Evolutionary conservation across 208 protist species (phyloP).

Genomic region (Acanthamoeba triangularis): DNA sequence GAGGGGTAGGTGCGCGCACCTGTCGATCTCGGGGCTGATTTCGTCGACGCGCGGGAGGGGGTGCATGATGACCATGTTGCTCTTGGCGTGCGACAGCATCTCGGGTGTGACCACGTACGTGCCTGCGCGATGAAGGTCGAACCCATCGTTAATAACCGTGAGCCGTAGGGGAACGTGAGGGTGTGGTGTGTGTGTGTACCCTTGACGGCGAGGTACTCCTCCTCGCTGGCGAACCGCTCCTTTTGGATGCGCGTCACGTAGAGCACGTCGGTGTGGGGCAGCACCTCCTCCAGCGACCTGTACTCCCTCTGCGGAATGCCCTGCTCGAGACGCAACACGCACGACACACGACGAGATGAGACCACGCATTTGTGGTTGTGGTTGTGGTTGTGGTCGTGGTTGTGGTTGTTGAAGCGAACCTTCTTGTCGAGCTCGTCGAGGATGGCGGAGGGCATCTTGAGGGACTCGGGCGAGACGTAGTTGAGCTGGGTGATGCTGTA

Average conservation of each 20-base stretch:
- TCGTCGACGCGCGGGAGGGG: conserved; percentile 98
- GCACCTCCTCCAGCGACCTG: conserved; percentile 70
- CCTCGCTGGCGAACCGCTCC: conserved; percentile 95
- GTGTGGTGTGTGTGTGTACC: conserved; percentile 46
- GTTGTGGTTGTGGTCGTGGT: too few relatives aligned
- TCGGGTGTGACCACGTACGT: conserved; percentile 89
- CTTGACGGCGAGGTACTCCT: conserved; percentile 94
- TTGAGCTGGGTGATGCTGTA: conserved; percentile 95
- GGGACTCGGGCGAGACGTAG: conserved; percentile 94
- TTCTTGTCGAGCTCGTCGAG: conserved; percentile 88
- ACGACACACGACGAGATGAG: too few relatives aligned
- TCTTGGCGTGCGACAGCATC: conserved; percentile 91
- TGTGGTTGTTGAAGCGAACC: not conserved
- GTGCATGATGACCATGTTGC: conserved; percentile 96
- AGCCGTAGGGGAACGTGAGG: conserved; percentile 87
- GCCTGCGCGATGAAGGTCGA: not conserved
- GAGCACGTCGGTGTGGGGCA: conserved; percentile 96
- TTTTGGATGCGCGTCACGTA: conserved; percentile 98
- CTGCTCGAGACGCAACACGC: not conserved
- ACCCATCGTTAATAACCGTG: conserved; percentile 90
- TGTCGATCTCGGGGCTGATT: conserved; percentile 94
- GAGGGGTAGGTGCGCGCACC: not conserved
- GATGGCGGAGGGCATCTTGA: conserved; percentile 93
- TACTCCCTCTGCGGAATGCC: conserved; percentile 57
- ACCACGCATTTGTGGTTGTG: too few relatives aligned